Percentiles rank a stretch among this genome's conserved stretches.
Conservation (phyloP, 768 basidiomycete genomes). For the Boletus rubescentipes region DNA sequence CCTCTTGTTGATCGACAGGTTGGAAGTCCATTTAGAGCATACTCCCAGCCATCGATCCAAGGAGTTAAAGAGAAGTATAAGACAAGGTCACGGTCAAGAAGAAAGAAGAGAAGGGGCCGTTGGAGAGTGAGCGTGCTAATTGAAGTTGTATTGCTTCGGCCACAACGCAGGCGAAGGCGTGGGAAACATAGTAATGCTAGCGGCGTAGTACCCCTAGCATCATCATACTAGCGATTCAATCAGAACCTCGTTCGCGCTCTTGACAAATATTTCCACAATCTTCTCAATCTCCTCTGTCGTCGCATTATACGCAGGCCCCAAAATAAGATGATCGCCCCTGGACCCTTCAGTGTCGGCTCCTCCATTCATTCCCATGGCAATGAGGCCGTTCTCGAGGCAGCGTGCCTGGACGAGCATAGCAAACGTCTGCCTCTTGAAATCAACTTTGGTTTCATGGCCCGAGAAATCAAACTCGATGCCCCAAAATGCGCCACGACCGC, state of each 20-base stretch:
- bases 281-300: conserved; percentile 65
- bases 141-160: conserved; percentile 24
- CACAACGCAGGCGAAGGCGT: conserved; percentile 29
- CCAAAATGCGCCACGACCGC: conserved; percentile 85
- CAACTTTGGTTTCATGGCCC: conserved; percentile 39
- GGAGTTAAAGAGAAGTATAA: conserved; percentile 17
- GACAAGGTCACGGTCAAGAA: conserved; percentile 26
- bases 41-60: conserved; percentile 81
- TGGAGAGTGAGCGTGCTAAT: conserved; percentile 22
- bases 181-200: conserved; percentile 25
- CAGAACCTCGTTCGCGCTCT: conserved; percentile 64
- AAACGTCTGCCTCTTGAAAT: conserved; percentile 55
- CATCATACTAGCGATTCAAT: conserved; percentile 31
- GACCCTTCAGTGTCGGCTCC: conserved; percentile 68
- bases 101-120: conserved; percentile 21
- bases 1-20: conserved; percentile 69
- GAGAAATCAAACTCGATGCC: conserved; percentile 79
- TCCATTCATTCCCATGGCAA: conserved; percentile 74
- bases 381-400: conserved; percentile 62
- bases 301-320: conserved; percentile 81
- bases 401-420: conserved; percentile 71
- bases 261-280: conserved; percentile 66
- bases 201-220: not conserved
- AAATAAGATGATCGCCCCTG: conserved; percentile 68
- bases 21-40: conserved; percentile 91